Evolutionary conservation across 2,329 filamentous ascomycete genomes (phyloP).

Genomic region (Ceratocystis diversiconidia): DNA sequence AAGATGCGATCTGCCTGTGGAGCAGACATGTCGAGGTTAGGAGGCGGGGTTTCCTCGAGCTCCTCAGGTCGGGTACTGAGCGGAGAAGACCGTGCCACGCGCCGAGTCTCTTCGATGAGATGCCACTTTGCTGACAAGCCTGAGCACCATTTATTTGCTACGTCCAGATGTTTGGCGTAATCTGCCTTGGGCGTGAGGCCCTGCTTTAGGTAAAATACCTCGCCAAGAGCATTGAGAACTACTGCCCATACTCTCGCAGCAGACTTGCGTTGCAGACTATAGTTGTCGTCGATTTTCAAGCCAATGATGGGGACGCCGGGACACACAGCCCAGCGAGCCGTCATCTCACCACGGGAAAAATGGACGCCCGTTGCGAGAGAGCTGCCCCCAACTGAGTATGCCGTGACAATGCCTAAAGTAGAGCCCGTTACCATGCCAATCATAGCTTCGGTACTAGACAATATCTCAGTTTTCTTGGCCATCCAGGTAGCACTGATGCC

Average conservation of each 20-base stretch:
- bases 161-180: slow-evolving; percentile 37
- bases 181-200: slow-evolving; percentile 44
- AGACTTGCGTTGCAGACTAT: slow-evolving; percentile 54
- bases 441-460: slow-evolving; percentile 58
- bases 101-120: slow-evolving; percentile 62
- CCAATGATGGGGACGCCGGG: slow-evolving; percentile 85
- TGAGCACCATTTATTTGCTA: slow-evolving; percentile 61
- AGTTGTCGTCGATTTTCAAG: slow-evolving; percentile 71
- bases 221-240: slow-evolving; percentile 82
- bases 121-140: slow-evolving; percentile 72
- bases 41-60: slow-evolving; percentile 8
- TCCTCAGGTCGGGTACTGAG: slow-evolving; percentile 52
- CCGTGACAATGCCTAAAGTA: slow-evolving; percentile 65
- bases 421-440: slow-evolving; percentile 74
- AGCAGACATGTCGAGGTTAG: slow-evolving; percentile 5
- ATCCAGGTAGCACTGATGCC: slow-evolving; percentile 76
- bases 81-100: slow-evolving; percentile 56
- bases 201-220: slow-evolving; percentile 72
- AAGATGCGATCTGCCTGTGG: slow-evolving; percentile 57
- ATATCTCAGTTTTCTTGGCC: slow-evolving; percentile 63
- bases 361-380: slow-evolving; percentile 34
- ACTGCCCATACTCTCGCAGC: slow-evolving; percentile 74
- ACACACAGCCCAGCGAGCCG: slow-evolving; percentile 76
- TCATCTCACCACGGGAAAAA: slow-evolving; percentile 61
- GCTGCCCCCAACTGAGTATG: slow-evolving; percentile 59